Base-by-base conservation (phyloP, 2,329 filamentous ascomycete species). In the Aaosphaeria arxii region DNA sequence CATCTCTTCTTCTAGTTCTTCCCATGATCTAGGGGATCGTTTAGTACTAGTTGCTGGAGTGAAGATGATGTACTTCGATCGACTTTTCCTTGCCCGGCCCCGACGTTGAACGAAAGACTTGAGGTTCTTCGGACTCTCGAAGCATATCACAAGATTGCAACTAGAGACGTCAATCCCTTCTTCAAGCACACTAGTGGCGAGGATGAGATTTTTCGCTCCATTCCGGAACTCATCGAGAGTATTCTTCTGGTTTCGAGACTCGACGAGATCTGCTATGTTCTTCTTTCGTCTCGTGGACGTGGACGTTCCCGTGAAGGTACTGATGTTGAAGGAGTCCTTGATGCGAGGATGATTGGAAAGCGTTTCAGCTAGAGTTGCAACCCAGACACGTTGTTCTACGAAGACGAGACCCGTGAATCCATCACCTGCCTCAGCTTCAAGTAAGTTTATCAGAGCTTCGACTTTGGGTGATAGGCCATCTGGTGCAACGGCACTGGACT, bases 1-100 rank as follows among this genome's bases (percentile, higher is more conserved):
- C 86, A 96, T 91, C n/a, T 82, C 74, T 3, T 76, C 66, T 62
- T 96, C 92, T 11, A 94, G 74, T 0, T 65, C 60, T 29, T 82
- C 72, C 87, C 89, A 95, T 29, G 79, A 75, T 3, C 66, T 56
- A 2, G 76, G 54, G 54, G 29, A 57, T 47, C 39, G 74, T 60
- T 32, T 66, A 57, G 4, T 47, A 9, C 49, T 42, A 31, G 32
- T 53, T 6, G 71, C 59, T 50, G 75, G 64, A 11, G 78, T 63
- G 53, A 85, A 74, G 2, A 85, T 63, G 47, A 72, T 74, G 64
- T 79, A 80, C 49, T 77, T 77, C 1, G 83, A 86, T 7, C 76
- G 66, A 43, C 76, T 67, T 50, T 78, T 77, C 43, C 85, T 75
- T 11, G 85, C 85, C 51, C 85, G 74, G 2, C 85, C 85, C 28